Evolutionary conservation across 2,329 filamentous ascomycete genomes (phyloP).

Genomic region (Didymella sp.): DNA sequence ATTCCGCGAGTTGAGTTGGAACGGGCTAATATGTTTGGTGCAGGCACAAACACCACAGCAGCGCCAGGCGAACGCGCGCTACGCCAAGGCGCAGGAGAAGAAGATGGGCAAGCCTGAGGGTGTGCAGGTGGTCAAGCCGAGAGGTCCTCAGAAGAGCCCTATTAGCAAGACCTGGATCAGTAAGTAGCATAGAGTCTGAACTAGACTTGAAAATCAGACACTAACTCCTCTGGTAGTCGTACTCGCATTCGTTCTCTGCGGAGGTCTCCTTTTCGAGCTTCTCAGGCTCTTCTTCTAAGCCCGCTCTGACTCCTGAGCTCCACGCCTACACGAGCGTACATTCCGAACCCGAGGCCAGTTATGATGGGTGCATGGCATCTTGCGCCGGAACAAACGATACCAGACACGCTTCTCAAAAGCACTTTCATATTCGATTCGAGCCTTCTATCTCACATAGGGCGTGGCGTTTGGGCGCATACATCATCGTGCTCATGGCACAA

Average conservation of each 20-base stretch:
- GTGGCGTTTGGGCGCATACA: conserved; percentile 16
- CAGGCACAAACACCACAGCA: conserved; percentile 86
- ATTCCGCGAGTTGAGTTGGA: background rate
- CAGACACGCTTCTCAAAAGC: conserved; percentile 4
- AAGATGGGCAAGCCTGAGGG: conserved; percentile 72
- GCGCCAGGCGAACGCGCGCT: conserved; percentile 80
- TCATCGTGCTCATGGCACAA: conserved; percentile 8
- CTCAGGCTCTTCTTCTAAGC: conserved; percentile 56
- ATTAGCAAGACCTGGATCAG: conserved; percentile 66
- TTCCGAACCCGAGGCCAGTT: background rate
- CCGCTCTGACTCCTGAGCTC: background rate
- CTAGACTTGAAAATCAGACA: background rate
- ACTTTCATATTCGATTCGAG: background rate
- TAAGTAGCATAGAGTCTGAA: conserved; percentile 50
- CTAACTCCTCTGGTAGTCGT: conserved; percentile 54
- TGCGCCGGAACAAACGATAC: background rate
- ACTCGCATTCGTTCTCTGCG: conserved; percentile 68
- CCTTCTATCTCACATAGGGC: conserved; percentile 10
- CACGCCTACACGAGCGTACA: background rate
- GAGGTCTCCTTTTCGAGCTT: conserved; percentile 66
- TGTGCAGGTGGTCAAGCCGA: conserved; percentile 59
- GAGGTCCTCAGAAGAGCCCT: conserved; percentile 57
- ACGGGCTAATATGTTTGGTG: background rate
- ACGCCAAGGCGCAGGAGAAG: conserved; percentile 73
- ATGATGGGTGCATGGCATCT: background rate